These are phyloP conservation scores for Solanum chmielewskii DNA, from an alignment of 257 asterid genomes.

Conservation along the genomic window DNA sequence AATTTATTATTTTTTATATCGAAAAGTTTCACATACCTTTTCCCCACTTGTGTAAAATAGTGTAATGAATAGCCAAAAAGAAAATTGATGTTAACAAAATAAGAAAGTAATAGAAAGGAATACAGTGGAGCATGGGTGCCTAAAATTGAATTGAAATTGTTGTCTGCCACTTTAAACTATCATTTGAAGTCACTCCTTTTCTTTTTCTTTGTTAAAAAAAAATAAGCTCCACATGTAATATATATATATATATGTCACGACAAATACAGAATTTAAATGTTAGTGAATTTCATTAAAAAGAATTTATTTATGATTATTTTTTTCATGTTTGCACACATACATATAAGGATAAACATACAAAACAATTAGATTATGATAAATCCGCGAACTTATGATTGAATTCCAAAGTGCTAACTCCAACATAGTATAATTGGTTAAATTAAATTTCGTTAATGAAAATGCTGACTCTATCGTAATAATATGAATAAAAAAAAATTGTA, in stretches of 20 bases:
- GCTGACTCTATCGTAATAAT: too few relatives aligned
- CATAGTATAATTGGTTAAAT: neutral
- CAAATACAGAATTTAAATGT: neutral
- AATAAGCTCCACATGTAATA: neutral
- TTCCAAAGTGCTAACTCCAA: neutral
- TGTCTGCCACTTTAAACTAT: slow-evolving; percentile 22
- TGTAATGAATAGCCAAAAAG: neutral
- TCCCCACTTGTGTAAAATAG: neutral
- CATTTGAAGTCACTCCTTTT: neutral
- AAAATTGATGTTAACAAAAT: neutral
- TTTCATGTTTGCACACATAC: too few relatives aligned
- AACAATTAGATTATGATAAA: neutral
- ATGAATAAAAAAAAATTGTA: neutral
- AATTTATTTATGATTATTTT: neutral
- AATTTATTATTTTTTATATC: neutral
- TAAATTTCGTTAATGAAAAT: neutral
- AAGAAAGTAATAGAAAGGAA: neutral
- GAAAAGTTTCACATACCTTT: neutral
- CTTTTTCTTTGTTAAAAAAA: neutral
- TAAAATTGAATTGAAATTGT: neutral
- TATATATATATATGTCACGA: too few relatives aligned
- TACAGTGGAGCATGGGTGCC: slow-evolving; percentile 5
- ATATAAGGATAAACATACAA: neutral
- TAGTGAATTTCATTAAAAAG: neutral
- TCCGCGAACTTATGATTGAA: neutral